Evolutionary conservation across 805 yeast genomes (phyloP), one percentile per base, ranked within the genome.

Genomic region (Cyberlindnera mrakii): DNA sequence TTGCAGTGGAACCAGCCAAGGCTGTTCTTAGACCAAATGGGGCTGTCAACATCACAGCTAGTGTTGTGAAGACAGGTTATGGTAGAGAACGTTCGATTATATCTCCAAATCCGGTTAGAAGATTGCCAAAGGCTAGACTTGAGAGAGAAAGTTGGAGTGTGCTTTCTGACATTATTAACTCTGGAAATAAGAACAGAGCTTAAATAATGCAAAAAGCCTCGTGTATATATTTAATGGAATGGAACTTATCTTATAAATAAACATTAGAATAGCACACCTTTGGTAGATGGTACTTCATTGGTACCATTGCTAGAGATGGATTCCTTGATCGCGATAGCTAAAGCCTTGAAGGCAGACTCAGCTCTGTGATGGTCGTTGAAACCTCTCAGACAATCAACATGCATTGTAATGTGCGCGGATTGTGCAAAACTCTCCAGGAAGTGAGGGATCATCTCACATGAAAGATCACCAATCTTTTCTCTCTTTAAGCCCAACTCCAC

Each of bases 401-500:
- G 99, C 58, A 93, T 59, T 1, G 99, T 93, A 42, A 93, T 75
- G 47, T 84, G 83, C 1, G 97, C 96, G 33, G 85, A 86, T 56
- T 85, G 87, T 3, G 98, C 96, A 70, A 93, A 93, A 54, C 95
- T 83, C 64, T 89, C 96, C 48, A 93, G 62, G 38, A 93, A 90
- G 63, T 93, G 99, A n/a, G 97, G 97, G 50, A 93, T 84, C 99
- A 93, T 93, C 67, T 93, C 99, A 57, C 93, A 79, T 31, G 89
- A 78, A 41, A 93, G 72, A 57, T 86, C 95, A 41, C 99, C 99
- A 53, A 93, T 80, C 62, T 83, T 89, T 62, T 93, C 99, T 51
- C 99, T 75, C 64, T 83, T 85, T 58, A 93, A 74, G 0, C 96
- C 96, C 47, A 93, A 71, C 32, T 93, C 96, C 33, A 89, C 72